phyloP scores from a whole-genome alignment of 228 moss, liverwort and hornwort species.

The Sphagnum magellanicum region DNA sequence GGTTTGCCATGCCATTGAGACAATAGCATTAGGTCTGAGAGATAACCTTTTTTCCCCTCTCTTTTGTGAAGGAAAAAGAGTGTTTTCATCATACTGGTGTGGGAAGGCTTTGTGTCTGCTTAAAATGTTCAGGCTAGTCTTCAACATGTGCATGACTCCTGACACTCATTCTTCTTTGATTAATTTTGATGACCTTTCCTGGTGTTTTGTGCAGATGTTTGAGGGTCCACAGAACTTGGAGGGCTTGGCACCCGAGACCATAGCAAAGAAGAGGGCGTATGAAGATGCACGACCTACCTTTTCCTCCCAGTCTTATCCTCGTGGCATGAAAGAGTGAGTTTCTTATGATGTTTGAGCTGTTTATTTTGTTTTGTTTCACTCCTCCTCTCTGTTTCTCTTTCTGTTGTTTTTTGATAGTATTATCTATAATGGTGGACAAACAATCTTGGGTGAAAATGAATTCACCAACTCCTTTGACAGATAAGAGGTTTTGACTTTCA shows the following conservation, averaged over 20 bases:
- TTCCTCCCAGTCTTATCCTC: slow-evolving; percentile 19
- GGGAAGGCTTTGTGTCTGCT: no score
- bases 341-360: not conserved
- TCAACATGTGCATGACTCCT: no score
- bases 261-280: slow-evolving; percentile 33
- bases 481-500: not conserved
- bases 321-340: slow-evolving; percentile 45
- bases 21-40: no score
- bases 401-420: not conserved
- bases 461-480: not conserved
- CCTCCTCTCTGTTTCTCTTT: not conserved
- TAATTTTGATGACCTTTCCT: no score
- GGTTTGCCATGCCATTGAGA: no score
- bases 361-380: not conserved
- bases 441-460: not conserved
- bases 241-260: slow-evolving; percentile 19
- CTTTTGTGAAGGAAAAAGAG: no score
- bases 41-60: no score
- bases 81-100: no score
- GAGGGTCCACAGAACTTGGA: slow-evolving; percentile 27
- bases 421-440: not conserved
- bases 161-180: no score
- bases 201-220: slow-evolving; percentile 21
- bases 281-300: slow-evolving; percentile 29
- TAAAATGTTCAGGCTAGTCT: no score